Evolutionary conservation across 176 grass and related monocot genomes (phyloP).

Genomic region (Raddia distichophylla): DNA sequence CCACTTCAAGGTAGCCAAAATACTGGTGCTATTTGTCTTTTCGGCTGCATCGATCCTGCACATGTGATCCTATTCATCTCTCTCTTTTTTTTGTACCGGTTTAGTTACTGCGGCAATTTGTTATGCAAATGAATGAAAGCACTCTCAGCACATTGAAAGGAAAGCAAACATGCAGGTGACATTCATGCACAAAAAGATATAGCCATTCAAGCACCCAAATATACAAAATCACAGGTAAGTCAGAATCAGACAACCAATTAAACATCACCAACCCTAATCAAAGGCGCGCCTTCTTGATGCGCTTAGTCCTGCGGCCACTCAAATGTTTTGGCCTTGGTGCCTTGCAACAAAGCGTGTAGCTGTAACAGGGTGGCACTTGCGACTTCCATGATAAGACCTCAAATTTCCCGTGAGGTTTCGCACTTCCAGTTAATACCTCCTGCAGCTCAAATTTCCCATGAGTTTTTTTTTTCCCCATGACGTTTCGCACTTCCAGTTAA

Average conservation of each 20-base stretch:
- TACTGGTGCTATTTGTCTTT: too few species aligned
- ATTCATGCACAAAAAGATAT: too few species aligned
- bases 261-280: background rate
- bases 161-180: too few species aligned
- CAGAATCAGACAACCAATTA: background rate
- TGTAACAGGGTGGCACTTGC: background rate
- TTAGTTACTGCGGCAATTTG: too few species aligned
- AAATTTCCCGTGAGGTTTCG: background rate
- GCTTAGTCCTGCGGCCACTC: background rate
- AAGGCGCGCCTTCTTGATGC: background rate
- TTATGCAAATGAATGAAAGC: too few species aligned
- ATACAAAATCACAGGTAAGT: background rate
- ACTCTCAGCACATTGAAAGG: too few species aligned
- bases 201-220: background rate
- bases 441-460: background rate
- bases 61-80: too few species aligned
- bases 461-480: too few species aligned
- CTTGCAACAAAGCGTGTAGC: background rate
- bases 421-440: background rate
- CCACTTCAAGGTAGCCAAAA: too few species aligned
- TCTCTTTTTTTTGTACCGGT: too few species aligned
- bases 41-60: too few species aligned
- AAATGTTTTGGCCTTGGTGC: background rate
- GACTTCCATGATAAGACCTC: background rate
- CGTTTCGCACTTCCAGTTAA: background rate